Evolutionary conservation across 1,139 yeast species (phyloP), one percentile per base, ranked within the genome.

Genomic region (Saccharomyces hybrid): DNA sequence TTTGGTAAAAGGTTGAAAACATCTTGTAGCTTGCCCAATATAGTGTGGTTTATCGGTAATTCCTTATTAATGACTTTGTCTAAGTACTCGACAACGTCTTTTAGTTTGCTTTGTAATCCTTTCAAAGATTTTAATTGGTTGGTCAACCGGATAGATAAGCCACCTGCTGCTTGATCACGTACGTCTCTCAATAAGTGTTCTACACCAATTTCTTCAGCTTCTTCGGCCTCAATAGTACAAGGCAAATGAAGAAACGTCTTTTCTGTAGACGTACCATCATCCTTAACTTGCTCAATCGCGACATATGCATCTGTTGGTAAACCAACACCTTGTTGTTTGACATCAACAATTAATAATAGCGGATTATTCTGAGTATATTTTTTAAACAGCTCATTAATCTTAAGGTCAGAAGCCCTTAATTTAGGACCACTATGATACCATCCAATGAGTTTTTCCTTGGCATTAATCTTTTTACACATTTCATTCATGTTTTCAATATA

Each of bases 341-440:
- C 96, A 69, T 95, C 97, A 46, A 95, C 97, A 68, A 95, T 87
- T 64, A 95, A 79, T 60, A 95, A 77, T 54, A 93, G 76, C 3
- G 99, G 99, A 34, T 61, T 63, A 14, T 60, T 58, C 11, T 84
- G 73, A 0, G 93, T 83, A 70, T 90, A 93, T 64, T 82, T 85
- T 71, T 87, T 91, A 75, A 95, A 90, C 52, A 85, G 72, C 62
- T 93, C 97, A 67, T 91, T 93, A 67, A 95, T 93, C 68, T 87
- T 88, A 62, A 93, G 77, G 70, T 95, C 99, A 16, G 95, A 85
- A 2, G 93, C 81, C 64, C 83, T 83, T 63, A 95, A 79, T 71
- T 91, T 90, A 13, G 98, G 98, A 1, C 99, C 99, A 16, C 96
- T 85, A 70, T 95, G 99, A 69, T 95, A 95, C 99, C 99, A 95